Evolutionary conservation across 2,329 filamentous ascomycete species (phyloP).

Genomic region (Hypoxylon sp.): DNA sequence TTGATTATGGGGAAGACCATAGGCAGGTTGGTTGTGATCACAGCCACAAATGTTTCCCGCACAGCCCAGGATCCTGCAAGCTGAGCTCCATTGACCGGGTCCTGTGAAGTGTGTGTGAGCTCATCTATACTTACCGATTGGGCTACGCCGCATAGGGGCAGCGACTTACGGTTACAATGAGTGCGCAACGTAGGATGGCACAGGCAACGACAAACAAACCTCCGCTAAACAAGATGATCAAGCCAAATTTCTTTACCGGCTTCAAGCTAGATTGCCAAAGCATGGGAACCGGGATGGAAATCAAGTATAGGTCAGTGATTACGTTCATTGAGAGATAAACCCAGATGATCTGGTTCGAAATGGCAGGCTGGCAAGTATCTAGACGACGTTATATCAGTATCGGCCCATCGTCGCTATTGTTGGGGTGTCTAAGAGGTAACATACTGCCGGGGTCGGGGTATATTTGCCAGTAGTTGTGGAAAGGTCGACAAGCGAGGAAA

Average conservation of each 20-base stretch:
- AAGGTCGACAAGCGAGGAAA: slow-evolving; percentile 63
- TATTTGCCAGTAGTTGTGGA: slow-evolving; percentile 69
- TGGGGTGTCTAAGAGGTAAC: slow-evolving; percentile 44
- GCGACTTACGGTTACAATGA: slow-evolving; percentile 56
- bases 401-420: slow-evolving; percentile 16
- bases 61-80: slow-evolving; percentile 61
- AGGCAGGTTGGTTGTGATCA: slow-evolving; percentile 61
- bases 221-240: slow-evolving; percentile 57
- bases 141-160: slow-evolving; percentile 8
- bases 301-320: slow-evolving; percentile 71
- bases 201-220: slow-evolving; percentile 61
- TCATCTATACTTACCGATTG: slow-evolving; percentile 2
- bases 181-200: slow-evolving; percentile 57
- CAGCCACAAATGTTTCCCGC: slow-evolving; percentile 62
- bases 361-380: slow-evolving; percentile 64
- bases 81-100: slow-evolving; percentile 59
- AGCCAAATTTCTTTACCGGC: slow-evolving; percentile 57
- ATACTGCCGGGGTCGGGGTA: slow-evolving; percentile 67
- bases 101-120: slow-evolving; percentile 49
- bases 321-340: slow-evolving; percentile 68
- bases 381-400: slow-evolving; percentile 42
- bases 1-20: slow-evolving; percentile 64
- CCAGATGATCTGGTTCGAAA: slow-evolving; percentile 64
- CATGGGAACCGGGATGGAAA: slow-evolving; percentile 71
- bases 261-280: slow-evolving; percentile 58